phyloP scores from a whole-genome alignment of 2,329 filamentous ascomycete genomes.

The Calonectria naviculata region DNA sequence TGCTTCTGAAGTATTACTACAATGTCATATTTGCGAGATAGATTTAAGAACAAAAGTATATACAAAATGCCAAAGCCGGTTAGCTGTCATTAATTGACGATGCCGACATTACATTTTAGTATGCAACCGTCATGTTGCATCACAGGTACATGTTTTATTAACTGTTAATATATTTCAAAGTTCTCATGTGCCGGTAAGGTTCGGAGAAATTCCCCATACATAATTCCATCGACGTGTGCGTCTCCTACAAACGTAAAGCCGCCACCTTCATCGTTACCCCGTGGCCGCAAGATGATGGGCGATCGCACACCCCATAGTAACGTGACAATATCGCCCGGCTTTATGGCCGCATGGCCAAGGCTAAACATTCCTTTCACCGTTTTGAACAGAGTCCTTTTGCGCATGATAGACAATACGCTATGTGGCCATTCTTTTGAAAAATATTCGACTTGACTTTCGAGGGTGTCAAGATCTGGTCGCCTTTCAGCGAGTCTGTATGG shows the following conservation, averaged over 20 bases:
- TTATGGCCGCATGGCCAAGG: constrained; percentile 16
- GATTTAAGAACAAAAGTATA: no score
- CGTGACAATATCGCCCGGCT: constrained; percentile 23
- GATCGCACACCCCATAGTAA: constrained; percentile 23
- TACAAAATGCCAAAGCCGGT: no score
- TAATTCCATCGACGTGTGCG: constrained; percentile 33
- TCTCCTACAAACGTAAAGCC: constrained; percentile 28
- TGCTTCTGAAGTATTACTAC: no score
- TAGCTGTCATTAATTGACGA: no score
- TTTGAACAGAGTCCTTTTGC: constrained; percentile 30
- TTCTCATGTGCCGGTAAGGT: constrained; percentile 10
- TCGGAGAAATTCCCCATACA: constrained; percentile 31
- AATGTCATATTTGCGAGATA: no score
- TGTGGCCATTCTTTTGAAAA: background rate
- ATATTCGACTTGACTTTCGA: background rate
- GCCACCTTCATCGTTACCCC: background rate
- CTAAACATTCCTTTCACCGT: constrained; percentile 28
- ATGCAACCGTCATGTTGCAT: no score
- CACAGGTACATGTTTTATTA: no score
- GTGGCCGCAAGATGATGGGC: constrained; percentile 23
- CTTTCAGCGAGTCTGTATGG: background rate
- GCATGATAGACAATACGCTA: background rate
- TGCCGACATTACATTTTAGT: no score
- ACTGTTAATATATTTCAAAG: constrained; percentile 7
- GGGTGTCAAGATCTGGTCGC: background rate